These are phyloP conservation scores for Pseudonitzschia multiseries DNA, from an alignment of 108 stramenopile genomes.

Conservation along the genomic window DNA sequence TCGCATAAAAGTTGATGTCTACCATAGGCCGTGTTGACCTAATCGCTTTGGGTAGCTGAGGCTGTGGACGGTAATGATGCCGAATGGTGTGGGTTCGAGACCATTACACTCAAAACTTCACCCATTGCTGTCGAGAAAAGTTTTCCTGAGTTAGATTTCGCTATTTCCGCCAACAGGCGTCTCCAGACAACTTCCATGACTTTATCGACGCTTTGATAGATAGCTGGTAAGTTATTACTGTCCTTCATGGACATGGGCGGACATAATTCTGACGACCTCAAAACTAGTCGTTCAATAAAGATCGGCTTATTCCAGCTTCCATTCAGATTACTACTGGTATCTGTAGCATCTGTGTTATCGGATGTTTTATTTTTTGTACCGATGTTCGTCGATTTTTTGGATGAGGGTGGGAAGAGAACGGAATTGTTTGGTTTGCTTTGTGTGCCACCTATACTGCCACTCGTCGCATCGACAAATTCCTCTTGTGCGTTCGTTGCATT, in stretches of 20 bases:
- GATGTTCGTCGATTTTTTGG: too few species aligned
- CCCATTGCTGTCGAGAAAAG: slow-evolving; percentile 60
- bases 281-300: slow-evolving; percentile 30
- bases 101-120: slow-evolving; percentile 45
- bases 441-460: neutral
- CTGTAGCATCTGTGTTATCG: neutral
- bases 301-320: slow-evolving; percentile 60
- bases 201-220: slow-evolving; percentile 52
- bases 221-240: slow-evolving; percentile 36
- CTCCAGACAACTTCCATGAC: slow-evolving; percentile 42
- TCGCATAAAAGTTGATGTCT: too few species aligned
- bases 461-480: slow-evolving; percentile 6
- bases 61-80: neutral
- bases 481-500: slow-evolving; percentile 1
- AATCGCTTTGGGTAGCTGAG: neutral
- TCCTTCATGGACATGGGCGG: slow-evolving; percentile 50
- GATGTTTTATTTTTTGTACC: neutral
- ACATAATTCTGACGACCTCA: slow-evolving; percentile 54
- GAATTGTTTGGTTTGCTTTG: too few species aligned
- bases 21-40: too few species aligned
- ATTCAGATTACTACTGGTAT: neutral
- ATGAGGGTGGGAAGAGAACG: too few species aligned
- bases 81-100: slow-evolving; percentile 14
- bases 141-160: slow-evolving; percentile 51
- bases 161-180: slow-evolving; percentile 54